Conservation (phyloP, 148 eudicot genomes). For the Cornus suecica region DNA sequence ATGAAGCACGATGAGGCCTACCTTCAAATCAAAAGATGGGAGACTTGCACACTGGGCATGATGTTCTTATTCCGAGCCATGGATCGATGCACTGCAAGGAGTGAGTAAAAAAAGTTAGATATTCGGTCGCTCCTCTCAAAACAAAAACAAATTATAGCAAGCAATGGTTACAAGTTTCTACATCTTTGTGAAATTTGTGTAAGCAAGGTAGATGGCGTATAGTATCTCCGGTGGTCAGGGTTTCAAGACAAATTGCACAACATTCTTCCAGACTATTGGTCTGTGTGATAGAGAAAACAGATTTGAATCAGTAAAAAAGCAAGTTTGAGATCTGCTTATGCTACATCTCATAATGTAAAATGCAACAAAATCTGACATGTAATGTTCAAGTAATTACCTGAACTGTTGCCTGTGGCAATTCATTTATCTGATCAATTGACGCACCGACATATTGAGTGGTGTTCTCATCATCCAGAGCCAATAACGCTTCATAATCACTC, state of each 20-base stretch:
- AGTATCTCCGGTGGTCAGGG: slow-evolving; percentile 69
- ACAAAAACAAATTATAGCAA: not conserved
- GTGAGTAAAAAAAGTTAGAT: not conserved
- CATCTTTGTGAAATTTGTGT: slow-evolving; percentile 98
- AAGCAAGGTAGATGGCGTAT: slow-evolving; percentile 95
- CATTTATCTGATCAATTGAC: slow-evolving; percentile 50
- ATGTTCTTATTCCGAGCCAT: slow-evolving; percentile 82
- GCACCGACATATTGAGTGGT: slow-evolving; percentile 84
- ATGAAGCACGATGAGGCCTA: not conserved
- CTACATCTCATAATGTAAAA: not conserved
- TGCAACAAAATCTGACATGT: not conserved
- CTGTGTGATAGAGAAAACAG: slow-evolving; percentile 38
- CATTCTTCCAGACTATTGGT: slow-evolving; percentile 49
- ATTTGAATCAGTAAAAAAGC: slow-evolving; percentile 11
- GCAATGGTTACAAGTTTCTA: slow-evolving; percentile 24
- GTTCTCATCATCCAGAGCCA: slow-evolving; percentile 96
- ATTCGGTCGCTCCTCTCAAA: not conserved
- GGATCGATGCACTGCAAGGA: slow-evolving; percentile 89
- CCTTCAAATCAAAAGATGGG: slow-evolving; percentile 45
- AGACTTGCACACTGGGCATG: slow-evolving; percentile 94
- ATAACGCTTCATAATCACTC: slow-evolving; percentile 81
- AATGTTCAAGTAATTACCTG: slow-evolving; percentile 37
- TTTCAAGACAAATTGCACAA: slow-evolving; percentile 90
- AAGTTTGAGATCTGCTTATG: not conserved
- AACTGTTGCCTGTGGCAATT: slow-evolving; percentile 72